Evolutionary conservation across 495 filamentous ascomycete species (phyloP).

Genomic region (Aspergillus olivimuriae): DNA sequence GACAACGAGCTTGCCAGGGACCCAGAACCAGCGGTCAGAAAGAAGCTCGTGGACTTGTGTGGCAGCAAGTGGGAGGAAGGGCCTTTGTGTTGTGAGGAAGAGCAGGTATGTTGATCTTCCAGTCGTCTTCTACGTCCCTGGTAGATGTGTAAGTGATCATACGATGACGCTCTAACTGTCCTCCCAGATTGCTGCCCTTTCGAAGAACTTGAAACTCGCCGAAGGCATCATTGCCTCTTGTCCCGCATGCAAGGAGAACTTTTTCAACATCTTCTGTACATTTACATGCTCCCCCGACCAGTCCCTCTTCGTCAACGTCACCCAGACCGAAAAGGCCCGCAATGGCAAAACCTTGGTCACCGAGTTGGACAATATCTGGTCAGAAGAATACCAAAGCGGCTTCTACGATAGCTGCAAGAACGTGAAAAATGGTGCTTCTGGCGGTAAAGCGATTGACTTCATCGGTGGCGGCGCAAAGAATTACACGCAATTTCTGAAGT

Average conservation of each 20-base stretch:
- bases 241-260: conserved; percentile 94
- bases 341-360: conserved; percentile 69
- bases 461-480: conserved; percentile 95
- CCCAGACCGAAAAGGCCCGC: conserved; percentile 57
- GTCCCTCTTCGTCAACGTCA: conserved; percentile 92
- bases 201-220: conserved; percentile 76
- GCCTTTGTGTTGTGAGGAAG: conserved; percentile 74
- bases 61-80: conserved; percentile 77
- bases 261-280: conserved; percentile 95
- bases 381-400: conserved; percentile 74
- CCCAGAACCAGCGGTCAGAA: conserved; percentile 59
- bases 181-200: conserved; percentile 64
- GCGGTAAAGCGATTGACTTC: conserved; percentile 85
- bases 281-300: conserved; percentile 98
- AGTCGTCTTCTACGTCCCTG: background rate
- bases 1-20: conserved; percentile 79
- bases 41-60: conserved; percentile 78
- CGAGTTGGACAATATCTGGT: conserved; percentile 86
- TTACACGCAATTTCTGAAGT: conserved; percentile 76
- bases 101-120: conserved; percentile 54
- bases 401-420: conserved; percentile 98
- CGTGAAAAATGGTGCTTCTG: conserved; percentile 93
- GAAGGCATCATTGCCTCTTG: conserved; percentile 84
- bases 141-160: background rate
- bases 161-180: background rate